A percentile compares a stretch with the other conserved stretches of the same genome.
These are phyloP conservation scores for Orbilia ellipsospora DNA, from an alignment of 2,329 filamentous ascomycete genomes.

Conservation along the genomic window DNA sequence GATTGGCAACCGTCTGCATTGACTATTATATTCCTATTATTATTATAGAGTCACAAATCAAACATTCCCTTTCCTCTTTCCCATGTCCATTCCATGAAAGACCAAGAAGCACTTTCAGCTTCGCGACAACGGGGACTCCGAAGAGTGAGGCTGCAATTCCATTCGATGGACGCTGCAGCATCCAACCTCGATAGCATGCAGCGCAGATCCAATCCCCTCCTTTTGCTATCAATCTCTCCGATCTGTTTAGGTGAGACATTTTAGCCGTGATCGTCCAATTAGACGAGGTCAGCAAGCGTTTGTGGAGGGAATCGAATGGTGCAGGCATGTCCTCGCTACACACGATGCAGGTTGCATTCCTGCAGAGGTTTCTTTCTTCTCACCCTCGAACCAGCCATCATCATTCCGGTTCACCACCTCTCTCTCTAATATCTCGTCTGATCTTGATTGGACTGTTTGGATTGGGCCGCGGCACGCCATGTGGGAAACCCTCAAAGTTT, in stretches of 20 bases:
- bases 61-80: background rate
- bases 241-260: constrained; percentile 54
- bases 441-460: constrained; percentile 34
- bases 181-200: constrained; percentile 50
- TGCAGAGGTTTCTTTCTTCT: background rate
- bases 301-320: constrained; percentile 33
- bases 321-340: constrained; percentile 54
- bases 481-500: constrained; percentile 36
- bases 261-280: constrained; percentile 54
- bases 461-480: constrained; percentile 37
- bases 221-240: constrained; percentile 53
- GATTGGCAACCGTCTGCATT: background rate
- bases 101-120: background rate
- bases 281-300: constrained; percentile 54
- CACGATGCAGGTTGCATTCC: constrained; percentile 53
- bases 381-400: too few relatives aligned
- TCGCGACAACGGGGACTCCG: constrained; percentile 1
- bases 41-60: constrained; percentile 16
- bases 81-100: background rate
- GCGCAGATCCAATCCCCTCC: constrained; percentile 51
- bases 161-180: constrained; percentile 24
- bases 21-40: too few relatives aligned
- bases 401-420: background rate
- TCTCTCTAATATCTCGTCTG: constrained; percentile 39
- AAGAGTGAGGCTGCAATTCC: constrained; percentile 8